These are phyloP conservation scores for Taiwanofungus camphoratus DNA, from an alignment of 1,284 basidiomycete genomes.

Conservation along the genomic window DNA sequence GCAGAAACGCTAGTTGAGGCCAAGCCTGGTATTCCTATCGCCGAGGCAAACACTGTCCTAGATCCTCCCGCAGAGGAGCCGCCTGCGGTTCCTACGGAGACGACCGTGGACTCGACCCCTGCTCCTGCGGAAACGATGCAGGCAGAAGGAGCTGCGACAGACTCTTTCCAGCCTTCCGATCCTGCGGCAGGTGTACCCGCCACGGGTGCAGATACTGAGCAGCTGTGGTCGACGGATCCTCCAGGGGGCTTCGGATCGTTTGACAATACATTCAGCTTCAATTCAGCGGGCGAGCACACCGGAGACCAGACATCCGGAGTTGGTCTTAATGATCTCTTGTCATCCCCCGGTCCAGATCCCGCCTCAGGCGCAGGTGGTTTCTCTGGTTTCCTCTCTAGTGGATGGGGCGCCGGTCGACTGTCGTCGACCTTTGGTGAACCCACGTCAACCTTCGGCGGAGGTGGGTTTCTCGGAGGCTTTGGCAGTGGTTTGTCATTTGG, in stretches of 20 bases:
- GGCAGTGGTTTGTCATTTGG: slow-evolving; percentile 10
- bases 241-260: background rate
- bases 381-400: slow-evolving; percentile 19
- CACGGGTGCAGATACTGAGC: background rate
- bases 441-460: slow-evolving; percentile 1
- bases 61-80: slow-evolving; percentile 12
- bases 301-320: background rate
- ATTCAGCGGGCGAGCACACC: background rate
- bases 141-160: background rate
- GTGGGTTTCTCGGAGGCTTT: slow-evolving; percentile 4
- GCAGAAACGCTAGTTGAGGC: background rate
- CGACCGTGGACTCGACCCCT: slow-evolving; percentile 1
- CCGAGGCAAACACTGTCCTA: slow-evolving; percentile 8
- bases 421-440: slow-evolving; percentile 11
- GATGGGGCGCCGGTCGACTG: slow-evolving; percentile 10
- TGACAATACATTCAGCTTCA: background rate
- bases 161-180: background rate
- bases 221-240: background rate
- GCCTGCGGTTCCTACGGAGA: slow-evolving; percentile 4
- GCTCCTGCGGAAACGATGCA: background rate
- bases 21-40: background rate
- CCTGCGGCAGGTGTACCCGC: background rate
- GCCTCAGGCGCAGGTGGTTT: slow-evolving; percentile 16
- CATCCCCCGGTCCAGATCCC: slow-evolving; percentile 12
- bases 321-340: slow-evolving; percentile 15